Base-by-base conservation (phyloP, 192 early-diverging fungal genomes). In the Funneliformis mosseae region DNA sequence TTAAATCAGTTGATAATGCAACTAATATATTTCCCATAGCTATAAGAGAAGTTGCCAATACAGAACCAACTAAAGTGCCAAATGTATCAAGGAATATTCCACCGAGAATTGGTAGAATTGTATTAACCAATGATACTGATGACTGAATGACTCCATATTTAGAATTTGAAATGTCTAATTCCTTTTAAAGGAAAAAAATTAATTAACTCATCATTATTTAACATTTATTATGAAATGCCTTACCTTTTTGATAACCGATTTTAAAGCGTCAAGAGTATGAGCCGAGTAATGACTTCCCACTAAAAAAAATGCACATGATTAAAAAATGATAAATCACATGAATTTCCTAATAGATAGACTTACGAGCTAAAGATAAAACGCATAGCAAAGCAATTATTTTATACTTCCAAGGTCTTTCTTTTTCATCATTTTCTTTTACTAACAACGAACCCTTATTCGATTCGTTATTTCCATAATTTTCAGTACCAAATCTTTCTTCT, bases 281-380 rank as follows among this genome's bases (percentile, higher is more conserved):
- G 90, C 92, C 38, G 92, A 89, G 81, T 90, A 92, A 84, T 92
- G 92, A 67, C 89, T 90, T 73, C 92, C 92, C 78, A 92, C 91
- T 92, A 63, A 38, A 66, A 28, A 64, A 33, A 33, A 33, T 33
- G 27, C 39, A 73, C 41, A 68, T 62, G 10, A 33, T 21, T 42
- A 8, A 28, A 12, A 14, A 33, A 33, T 2, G 33, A 33, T 14
- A 16, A 21, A 25, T 39, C 43, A 25, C 67, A 11, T 18, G 9
- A 62, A 33, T 42, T 42, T 28, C 38, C 27, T 43, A 38, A 82
- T 33, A 33, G 33, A 33, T 33, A 33, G 33, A 33, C 85, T 63
- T 90, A 90, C 91, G 85, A 79, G 90, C 87, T 76, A 92, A 86
- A 41, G 89, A 88, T 60, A 92, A 83, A 33, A 86, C 88, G 76